Percentiles rank a stretch among this genome's conserved stretches.
These are phyloP conservation scores for Candida wancherniae DNA, from an alignment of 805 yeast species.

Conservation along the genomic window DNA sequence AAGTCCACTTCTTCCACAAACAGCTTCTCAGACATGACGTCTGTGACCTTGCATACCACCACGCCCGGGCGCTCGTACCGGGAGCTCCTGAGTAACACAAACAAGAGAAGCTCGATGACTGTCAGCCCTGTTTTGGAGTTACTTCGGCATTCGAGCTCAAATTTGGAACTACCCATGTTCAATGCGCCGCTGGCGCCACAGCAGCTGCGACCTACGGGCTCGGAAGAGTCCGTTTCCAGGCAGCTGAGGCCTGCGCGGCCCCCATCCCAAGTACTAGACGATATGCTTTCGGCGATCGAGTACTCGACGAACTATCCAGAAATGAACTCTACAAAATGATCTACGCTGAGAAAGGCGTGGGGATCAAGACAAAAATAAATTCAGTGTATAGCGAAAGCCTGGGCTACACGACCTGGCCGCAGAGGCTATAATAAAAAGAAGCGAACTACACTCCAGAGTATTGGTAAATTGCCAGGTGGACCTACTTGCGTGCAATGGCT, in stretches of 20 bases:
- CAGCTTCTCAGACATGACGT: constrained; percentile 9
- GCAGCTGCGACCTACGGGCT: no score
- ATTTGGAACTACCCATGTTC: constrained; percentile 13
- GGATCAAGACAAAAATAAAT: no score
- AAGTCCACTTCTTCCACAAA: constrained; percentile 15
- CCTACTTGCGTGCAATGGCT: no score
- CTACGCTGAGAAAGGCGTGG: neutral
- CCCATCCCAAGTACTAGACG: constrained; percentile 47
- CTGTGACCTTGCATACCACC: constrained; percentile 10
- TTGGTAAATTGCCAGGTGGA: no score
- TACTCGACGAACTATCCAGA: constrained; percentile 7
- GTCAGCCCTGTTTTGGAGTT: constrained; percentile 48
- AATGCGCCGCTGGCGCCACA: constrained; percentile 3
- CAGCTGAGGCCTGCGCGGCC: no score
- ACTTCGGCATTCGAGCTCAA: constrained; percentile 16
- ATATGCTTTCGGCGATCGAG: constrained; percentile 30
- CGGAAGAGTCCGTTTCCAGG: no score
- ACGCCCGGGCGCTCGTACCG: constrained; percentile 29
- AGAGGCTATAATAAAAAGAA: no score
- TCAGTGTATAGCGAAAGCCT: no score
- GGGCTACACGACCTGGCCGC: no score
- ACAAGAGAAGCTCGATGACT: constrained; percentile 43
- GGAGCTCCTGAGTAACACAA: constrained; percentile 17
- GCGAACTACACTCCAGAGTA: no score
- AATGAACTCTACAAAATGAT: neutral